Percentiles rank a stretch among this genome's conserved stretches.
Evolutionary conservation across 192 early-diverging fungal genomes (phyloP).

Genomic region (Podila horticola): DNA sequence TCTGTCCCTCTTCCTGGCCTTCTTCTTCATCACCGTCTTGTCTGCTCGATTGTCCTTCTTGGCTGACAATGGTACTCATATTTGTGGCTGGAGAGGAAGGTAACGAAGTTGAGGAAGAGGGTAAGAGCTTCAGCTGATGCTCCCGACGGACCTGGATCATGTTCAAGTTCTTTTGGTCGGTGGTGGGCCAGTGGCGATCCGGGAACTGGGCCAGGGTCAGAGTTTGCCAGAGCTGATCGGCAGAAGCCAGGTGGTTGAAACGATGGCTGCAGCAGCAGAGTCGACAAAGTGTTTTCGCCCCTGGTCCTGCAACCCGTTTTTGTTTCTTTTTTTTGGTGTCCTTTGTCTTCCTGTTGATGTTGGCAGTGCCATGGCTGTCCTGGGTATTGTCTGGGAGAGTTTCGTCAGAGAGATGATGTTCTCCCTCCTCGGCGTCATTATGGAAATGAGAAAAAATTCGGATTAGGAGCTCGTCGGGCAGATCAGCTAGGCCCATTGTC

Average conservation of each 20-base stretch:
- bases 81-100: not conserved
- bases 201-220: constrained; percentile 36
- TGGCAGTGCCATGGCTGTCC: not conserved
- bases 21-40: not conserved
- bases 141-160: constrained; percentile 21
- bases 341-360: not conserved
- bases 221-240: constrained; percentile 52
- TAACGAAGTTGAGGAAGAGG: not conserved
- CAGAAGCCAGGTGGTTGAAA: constrained; percentile 39
- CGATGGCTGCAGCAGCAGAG: constrained; percentile 42
- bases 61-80: not conserved
- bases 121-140: constrained; percentile 24
- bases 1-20: not conserved
- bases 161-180: constrained; percentile 27
- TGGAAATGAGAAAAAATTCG: constrained; percentile 18
- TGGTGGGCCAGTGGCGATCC: constrained; percentile 46
- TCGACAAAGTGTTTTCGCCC: constrained; percentile 27
- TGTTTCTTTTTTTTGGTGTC: constrained; percentile 7
- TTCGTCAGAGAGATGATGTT: not conserved
- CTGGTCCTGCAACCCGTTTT: constrained; percentile 14
- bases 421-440: not conserved
- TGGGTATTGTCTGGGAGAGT: not conserved
- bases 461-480: constrained; percentile 26
- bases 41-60: not conserved
- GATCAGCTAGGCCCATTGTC: constrained; percentile 4